Conservation (phyloP, 805 yeast genomes). For the Schizosaccharomyces japonicus region DNA sequence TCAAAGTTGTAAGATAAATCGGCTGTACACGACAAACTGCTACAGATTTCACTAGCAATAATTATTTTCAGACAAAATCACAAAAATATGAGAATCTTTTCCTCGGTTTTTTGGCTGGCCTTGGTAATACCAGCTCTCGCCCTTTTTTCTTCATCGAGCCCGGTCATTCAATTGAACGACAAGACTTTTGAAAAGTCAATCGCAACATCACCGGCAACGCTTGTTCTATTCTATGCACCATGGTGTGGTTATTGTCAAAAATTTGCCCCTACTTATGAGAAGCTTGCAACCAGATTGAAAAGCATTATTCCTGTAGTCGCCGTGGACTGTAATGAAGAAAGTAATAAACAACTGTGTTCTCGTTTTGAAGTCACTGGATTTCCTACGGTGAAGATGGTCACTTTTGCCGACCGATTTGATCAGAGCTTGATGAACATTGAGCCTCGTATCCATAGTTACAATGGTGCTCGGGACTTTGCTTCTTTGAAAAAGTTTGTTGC, state of each 20-base stretch:
- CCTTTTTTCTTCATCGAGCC: too few species aligned
- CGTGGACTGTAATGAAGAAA: slow-evolving; percentile 62
- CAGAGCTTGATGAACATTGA: too few species aligned
- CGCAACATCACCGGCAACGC: slow-evolving; percentile 30
- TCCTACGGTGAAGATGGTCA: slow-evolving; percentile 79
- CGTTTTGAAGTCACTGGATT: slow-evolving; percentile 48
- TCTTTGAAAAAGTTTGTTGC: background rate
- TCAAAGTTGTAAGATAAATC: too few species aligned
- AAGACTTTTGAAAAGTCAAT: background rate
- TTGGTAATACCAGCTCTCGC: too few species aligned
- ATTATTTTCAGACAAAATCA: too few species aligned
- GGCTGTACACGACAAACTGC: too few species aligned
- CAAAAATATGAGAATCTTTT: too few species aligned
- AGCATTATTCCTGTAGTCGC: slow-evolving; percentile 26
- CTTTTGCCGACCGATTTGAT: too few species aligned
- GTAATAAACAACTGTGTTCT: slow-evolving; percentile 76
- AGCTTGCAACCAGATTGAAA: slow-evolving; percentile 47
- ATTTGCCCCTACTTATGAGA: slow-evolving; percentile 70
- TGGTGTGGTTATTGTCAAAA: slow-evolving; percentile 96
- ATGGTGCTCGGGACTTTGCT: background rate
- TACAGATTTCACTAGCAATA: too few species aligned
- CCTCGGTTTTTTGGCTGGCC: too few species aligned
- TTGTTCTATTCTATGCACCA: slow-evolving; percentile 57
- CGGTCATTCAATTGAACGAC: background rate
- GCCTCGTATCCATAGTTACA: too few species aligned